Base-by-base conservation (phyloP, 306 rosid species). In the Prunus salicina region DNA sequence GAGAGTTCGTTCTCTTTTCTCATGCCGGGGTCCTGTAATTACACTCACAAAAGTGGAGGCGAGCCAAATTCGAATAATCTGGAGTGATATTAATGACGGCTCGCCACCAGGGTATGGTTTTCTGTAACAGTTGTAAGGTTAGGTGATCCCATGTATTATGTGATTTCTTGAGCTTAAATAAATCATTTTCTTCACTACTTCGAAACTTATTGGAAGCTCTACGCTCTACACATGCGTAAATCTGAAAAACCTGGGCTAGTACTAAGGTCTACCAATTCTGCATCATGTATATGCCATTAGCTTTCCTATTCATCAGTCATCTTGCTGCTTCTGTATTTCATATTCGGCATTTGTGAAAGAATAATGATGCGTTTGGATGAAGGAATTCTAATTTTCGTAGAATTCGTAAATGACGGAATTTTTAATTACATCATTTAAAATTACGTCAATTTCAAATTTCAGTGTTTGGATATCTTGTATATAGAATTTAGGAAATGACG, bases 1-100 rank as follows among this genome's bases (percentile, higher is more conserved):
- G 98, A 91, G 76, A 86, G 82, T 84, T 85, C 90, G 2, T 87
- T 91, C 87, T 86, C 97, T 2, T 92, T 92, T 76, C 92, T 92
- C 41, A 81, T 88, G 82, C 80, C 95, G 0, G 92, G 84, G 72
- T 86, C 97, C 24, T 84, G 88, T 78, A 90, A 83, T 66, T 92
- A 88, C 83, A 73, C 80, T 74, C 82, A 87, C 38, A 95, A 89
- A 81, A 67, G 72, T 58, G 90, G 93, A 51, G 91, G 84, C 50
- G 93, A 87, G 76, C 79, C 90, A 19, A 75, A 81, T 82, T 82
- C 89, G 72, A 87, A 82, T 74, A 74, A 74, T 53, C 67, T 78
- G 9, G 64, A 72, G 71, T 78, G 51, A 83, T 45, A 16, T 28
- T 46, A 51, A 25, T 18, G 58, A 73, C 16, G 45, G 25, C 57